A percentile compares a stretch with the other conserved stretches of the same genome.
Conservation (phyloP, 2,329 filamentous ascomycete genomes). For the Leptographium galeiforme region DNA sequence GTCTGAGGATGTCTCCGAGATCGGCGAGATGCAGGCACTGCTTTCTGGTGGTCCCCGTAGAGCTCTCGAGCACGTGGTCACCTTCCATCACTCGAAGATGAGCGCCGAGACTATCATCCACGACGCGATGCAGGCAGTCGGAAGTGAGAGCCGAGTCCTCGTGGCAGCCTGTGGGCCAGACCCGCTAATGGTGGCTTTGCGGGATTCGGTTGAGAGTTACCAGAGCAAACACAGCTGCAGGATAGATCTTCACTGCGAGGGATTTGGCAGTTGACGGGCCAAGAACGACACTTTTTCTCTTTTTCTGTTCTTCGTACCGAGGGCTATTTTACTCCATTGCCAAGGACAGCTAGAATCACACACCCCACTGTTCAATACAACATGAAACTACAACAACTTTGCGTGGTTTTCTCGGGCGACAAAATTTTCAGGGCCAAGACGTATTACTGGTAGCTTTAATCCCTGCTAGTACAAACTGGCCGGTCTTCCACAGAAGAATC, state of each 20-base stretch:
- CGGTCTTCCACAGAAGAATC: too few species aligned
- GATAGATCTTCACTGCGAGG: conserved; percentile 6
- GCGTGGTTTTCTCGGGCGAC: too few species aligned
- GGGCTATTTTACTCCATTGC: too few species aligned
- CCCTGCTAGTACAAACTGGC: too few species aligned
- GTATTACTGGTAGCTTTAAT: too few species aligned
- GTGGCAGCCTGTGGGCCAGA: conserved; percentile 5
- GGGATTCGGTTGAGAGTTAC: neutral
- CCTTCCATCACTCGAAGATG: neutral
- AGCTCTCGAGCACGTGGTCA: neutral
- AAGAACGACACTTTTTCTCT: neutral
- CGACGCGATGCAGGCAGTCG: conserved; percentile 1
- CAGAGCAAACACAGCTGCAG: neutral
- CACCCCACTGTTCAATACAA: too few species aligned
- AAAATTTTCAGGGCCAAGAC: too few species aligned
- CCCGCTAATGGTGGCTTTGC: neutral
- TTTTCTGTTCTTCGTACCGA: too few species aligned
- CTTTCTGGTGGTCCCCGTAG: neutral
- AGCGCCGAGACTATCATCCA: neutral
- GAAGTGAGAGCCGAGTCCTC: neutral
- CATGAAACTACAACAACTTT: too few species aligned
- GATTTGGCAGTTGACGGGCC: neutral
- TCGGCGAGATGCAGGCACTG: neutral
- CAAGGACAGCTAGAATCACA: too few species aligned
- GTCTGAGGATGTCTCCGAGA: neutral